Conservation (phyloP, 129 eudicot genomes). For the Rutidosis leptorrhynchoides region DNA sequence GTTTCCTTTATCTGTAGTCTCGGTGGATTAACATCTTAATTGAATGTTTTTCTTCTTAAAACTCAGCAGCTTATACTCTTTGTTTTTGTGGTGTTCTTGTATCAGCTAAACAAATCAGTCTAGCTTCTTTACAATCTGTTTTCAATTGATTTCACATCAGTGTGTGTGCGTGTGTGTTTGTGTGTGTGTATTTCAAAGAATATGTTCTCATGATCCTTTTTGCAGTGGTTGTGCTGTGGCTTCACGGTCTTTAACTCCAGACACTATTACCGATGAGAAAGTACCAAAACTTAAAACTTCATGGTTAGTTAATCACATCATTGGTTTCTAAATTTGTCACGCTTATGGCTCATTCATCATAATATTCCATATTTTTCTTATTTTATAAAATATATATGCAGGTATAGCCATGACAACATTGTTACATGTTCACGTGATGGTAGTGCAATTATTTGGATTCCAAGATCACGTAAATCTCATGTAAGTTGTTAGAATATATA, state of each 20-base stretch:
- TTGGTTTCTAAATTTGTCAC: neutral
- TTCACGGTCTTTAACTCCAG: conserved; percentile 57
- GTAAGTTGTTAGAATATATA: conserved; percentile 41
- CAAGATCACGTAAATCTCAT: conserved; percentile 76
- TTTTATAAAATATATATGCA: conserved; percentile 25
- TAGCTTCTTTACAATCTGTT: too few relatives aligned
- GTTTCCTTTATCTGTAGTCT: too few relatives aligned
- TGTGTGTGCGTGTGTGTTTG: too few relatives aligned
- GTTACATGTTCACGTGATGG: conserved; percentile 99
- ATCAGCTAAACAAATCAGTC: too few relatives aligned
- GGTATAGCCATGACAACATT: conserved; percentile 85
- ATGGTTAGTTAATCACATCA: conserved; percentile 43
- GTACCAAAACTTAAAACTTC: conserved; percentile 68
- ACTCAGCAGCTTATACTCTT: too few relatives aligned
- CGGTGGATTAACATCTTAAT: too few relatives aligned
- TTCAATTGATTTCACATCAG: too few relatives aligned
- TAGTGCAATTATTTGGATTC: conserved; percentile 95
- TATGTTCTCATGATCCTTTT: conserved; percentile 16
- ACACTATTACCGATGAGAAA: conserved; percentile 55
- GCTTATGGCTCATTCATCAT: neutral
- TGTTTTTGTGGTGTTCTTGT: too few relatives aligned
- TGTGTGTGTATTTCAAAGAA: neutral
- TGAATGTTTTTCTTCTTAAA: too few relatives aligned
- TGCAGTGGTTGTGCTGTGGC: conserved; percentile 92
- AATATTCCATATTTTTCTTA: neutral